phyloP scores from a whole-genome alignment of 495 filamentous ascomycete species.

The Parachaetomium inaequale region DNA sequence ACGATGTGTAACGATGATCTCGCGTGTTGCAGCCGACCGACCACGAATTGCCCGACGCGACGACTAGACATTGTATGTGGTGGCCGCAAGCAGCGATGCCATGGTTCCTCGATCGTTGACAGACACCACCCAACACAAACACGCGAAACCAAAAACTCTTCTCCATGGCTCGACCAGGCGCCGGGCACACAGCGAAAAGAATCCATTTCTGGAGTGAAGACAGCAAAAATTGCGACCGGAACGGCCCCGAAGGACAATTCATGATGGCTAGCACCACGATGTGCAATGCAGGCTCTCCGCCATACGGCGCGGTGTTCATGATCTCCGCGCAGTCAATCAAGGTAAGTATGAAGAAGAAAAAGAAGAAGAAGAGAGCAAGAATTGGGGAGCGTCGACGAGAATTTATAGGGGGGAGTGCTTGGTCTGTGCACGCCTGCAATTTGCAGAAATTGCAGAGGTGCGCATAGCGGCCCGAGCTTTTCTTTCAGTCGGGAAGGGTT shows the following conservation, averaged over 20 bases:
- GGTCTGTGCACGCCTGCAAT: constrained; percentile 22
- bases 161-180: constrained; percentile 21
- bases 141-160: constrained; percentile 10
- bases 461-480: not conserved
- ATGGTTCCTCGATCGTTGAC: no score
- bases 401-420: not conserved
- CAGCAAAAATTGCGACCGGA: constrained; percentile 28
- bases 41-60: no score
- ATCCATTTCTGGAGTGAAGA: constrained; percentile 13
- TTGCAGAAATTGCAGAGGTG: not conserved
- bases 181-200: constrained; percentile 26
- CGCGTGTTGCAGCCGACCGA: no score
- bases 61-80: no score
- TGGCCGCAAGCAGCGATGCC: no score
- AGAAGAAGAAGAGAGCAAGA: constrained; percentile 19
- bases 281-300: constrained; percentile 28
- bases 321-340: constrained; percentile 26
- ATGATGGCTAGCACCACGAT: constrained; percentile 24
- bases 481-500: not conserved
- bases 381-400: not conserved
- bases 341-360: constrained; percentile 31
- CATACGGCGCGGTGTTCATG: constrained; percentile 20
- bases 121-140: no score
- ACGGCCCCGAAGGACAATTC: constrained; percentile 30
- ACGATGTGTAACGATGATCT: no score